Evolutionary conservation across 2,329 filamentous ascomycete genomes (phyloP), one percentile per base, ranked within the genome.

Genomic region (Orbilia oligospora): DNA sequence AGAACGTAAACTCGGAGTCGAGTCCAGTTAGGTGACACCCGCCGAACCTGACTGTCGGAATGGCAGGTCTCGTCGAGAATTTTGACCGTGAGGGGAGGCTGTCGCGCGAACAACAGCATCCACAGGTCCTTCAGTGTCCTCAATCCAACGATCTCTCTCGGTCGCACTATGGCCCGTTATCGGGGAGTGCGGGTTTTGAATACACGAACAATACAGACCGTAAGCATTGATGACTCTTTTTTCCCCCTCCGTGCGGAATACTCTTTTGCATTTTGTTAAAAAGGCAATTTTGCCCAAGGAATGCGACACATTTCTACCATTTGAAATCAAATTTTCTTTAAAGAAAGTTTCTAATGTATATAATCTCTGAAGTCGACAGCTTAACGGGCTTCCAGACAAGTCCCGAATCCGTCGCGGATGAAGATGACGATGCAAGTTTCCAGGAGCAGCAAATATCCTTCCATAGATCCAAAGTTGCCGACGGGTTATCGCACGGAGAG

Each of bases 371-470:
- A 44, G n/a, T 41, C 67, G 72, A 14, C 10, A 66, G 58, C 44
- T 38, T 30, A 22, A 61, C 44, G 33, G 61, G 67, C 27, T 46
- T 41, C 3, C n/a, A 48, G 9, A 10, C 33, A 4, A 38, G 61
- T 9, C 5, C 44, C 5, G 66, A 56, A 2, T 27, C 44, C 12
- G 68, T 65, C 9, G 38, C 30, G 5, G 46, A 61, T 30, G 58
- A 55, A 30, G 53, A 68, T 18, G 61, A 68, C 20, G 51, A 46
- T 16, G 24, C 30, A 6, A 75, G 53, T 33, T 14, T 48, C 18
- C 63, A 69, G 14, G 55, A 75, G 18, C 63, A 55, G 46, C 68
- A 68, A 36, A 78, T 72, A 72, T 64, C 75, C 16, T 68, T 72
- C 55, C 75, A 69, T 22, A 61, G 20, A 27, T 68, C 75, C 14